Evolutionary conservation across 768 basidiomycete genomes (phyloP), one percentile per base, ranked within the genome.

Genomic region (Agaricus blazei): DNA sequence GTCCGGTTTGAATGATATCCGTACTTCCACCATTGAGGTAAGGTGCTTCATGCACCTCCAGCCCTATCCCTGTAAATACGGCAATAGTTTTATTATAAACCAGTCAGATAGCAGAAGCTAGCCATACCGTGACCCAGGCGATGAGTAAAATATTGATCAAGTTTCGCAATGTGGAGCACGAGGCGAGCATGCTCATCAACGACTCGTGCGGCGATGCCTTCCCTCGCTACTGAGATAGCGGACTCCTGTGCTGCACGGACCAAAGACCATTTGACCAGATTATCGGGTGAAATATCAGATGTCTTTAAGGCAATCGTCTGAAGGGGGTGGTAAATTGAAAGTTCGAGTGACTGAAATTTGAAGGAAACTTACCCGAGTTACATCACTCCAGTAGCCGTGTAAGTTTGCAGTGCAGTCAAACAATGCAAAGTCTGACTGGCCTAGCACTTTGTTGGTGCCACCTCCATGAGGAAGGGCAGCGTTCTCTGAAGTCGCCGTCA

Each of bases 381-480:
- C 80, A 65, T 93, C 90, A 61, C 87, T 85, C 45, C 78, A 66
- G 64, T 95, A 93, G 1, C 86, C 90, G 62, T 88, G 80, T 42
- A 93, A 74, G 14, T 75, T 73, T 1, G 83, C 89, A 8, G 82
- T 87, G 50, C 82, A 79, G 65, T 94, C 92, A 56, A 93, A 85
- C 12, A 94, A 74, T 9, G 85, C 77, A 55, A 90, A 79, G 60
- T 95, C 91, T 4, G 73, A 63, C 51, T 70, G 65, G 1, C 67
- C 70, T 11, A 93, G 73, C 0, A 63, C 62, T 31, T 84, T 79
- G 64, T 93, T 87, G 0, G 85, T 85, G 2, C 90, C 88, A 37
- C 78, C 75, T 5, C 91, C 93, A 65, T 94, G 93, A 3, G 91
- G 92, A 24, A 91, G 79, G 2, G 90, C 91, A 4, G 90, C 92